These are phyloP conservation scores for Pseudophaeomoniella oleicola DNA, from an alignment of 2,329 filamentous ascomycete species.

Conservation along the genomic window DNA sequence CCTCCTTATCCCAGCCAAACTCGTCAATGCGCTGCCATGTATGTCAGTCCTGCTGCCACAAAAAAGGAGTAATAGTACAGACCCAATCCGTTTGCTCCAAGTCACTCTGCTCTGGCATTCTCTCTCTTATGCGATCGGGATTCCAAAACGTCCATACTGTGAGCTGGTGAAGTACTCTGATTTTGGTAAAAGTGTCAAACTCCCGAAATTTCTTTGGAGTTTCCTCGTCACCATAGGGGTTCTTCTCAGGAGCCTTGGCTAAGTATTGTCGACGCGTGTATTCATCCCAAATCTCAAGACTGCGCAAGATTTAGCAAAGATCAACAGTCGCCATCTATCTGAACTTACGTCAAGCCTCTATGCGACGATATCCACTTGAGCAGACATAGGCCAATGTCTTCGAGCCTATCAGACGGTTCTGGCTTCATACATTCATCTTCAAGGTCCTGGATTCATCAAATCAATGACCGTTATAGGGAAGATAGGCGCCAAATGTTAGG, in stretches of 20 bases:
- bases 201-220: conserved; percentile 58
- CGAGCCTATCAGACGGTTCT: conserved; percentile 53
- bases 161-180: conserved; percentile 68
- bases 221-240: conserved; percentile 74
- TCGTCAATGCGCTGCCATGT: conserved; percentile 27
- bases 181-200: conserved; percentile 71
- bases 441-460: conserved; percentile 49
- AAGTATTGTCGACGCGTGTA: conserved; percentile 81
- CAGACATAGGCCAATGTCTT: conserved; percentile 70
- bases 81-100: conserved; percentile 75
- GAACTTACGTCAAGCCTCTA: conserved; percentile 70
- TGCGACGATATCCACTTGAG: conserved; percentile 92
- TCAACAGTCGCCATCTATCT: conserved; percentile 1
- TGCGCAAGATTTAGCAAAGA: conserved; percentile 24
- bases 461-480: conserved; percentile 7
- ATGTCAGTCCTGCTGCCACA: conserved; percentile 3
- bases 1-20: conserved; percentile 70
- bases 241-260: conserved; percentile 61
- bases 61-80: conserved; percentile 17
- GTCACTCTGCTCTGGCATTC: conserved; percentile 70
- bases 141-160: conserved; percentile 81
- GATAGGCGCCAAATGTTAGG: too few species aligned
- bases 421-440: conserved; percentile 79
- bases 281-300: conserved; percentile 79
- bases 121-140: conserved; percentile 71